A percentile compares a stretch with the other conserved stretches of the same genome.
These are phyloP conservation scores for Pleurotus pulmonarius DNA, from an alignment of 768 basidiomycete species.

Conservation along the genomic window DNA sequence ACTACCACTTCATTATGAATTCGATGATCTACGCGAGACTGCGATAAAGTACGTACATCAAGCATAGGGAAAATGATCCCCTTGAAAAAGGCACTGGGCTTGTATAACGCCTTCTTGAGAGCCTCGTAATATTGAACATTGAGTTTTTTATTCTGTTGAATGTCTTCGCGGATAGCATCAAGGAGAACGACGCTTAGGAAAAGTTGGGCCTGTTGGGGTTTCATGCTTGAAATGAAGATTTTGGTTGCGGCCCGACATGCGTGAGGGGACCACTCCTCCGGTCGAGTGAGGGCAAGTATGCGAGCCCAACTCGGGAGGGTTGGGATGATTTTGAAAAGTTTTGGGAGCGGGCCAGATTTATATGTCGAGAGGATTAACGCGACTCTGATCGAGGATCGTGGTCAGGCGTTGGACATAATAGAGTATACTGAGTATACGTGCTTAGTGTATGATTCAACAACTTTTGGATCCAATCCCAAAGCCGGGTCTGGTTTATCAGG, in stretches of 20 bases:
- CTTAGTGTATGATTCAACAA: constrained; percentile 93
- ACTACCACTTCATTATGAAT: constrained; percentile 19
- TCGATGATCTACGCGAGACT: background rate
- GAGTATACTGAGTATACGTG: constrained; percentile 31
- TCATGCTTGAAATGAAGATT: constrained; percentile 96
- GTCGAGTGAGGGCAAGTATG: constrained; percentile 87
- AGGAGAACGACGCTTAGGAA: constrained; percentile 91
- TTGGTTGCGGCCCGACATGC: constrained; percentile 92
- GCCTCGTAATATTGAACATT: constrained; percentile 93
- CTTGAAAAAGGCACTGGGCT: constrained; percentile 98
- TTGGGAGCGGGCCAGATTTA: constrained; percentile 92
- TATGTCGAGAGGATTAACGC: constrained; percentile 84
- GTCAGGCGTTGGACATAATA: background rate
- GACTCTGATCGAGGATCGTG: constrained; percentile 47
- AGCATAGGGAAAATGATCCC: constrained; percentile 94
- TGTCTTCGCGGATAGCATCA: constrained; percentile 87
- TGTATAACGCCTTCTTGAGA: constrained; percentile 90
- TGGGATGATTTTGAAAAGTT: constrained; percentile 97
- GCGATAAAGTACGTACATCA: constrained; percentile 53
- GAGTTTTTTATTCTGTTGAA: constrained; percentile 80
- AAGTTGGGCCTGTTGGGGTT: constrained; percentile 88
- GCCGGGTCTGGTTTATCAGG: constrained; percentile 70
- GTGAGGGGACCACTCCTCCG: constrained; percentile 94
- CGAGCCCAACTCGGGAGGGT: constrained; percentile 95
- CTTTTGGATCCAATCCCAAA: constrained; percentile 84